phyloP scores from a whole-genome alignment of 805 yeast genomes.

The Hyphopichia homilentoma region DNA sequence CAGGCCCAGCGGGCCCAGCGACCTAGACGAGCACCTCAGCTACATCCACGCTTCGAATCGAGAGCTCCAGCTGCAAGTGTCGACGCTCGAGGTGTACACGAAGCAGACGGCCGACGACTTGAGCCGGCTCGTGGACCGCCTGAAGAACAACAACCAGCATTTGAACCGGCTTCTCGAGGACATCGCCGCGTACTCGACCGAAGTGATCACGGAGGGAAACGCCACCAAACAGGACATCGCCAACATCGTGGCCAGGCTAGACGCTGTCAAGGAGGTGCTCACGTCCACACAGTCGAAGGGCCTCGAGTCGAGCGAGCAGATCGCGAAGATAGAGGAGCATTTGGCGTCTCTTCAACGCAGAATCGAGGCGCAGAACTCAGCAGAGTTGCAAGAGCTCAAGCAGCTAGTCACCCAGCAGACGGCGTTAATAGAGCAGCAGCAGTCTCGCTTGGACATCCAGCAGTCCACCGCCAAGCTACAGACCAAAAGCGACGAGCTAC shows the following conservation, averaged over 20 bases:
- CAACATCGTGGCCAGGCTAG: slow-evolving; percentile 16
- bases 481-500: too few species aligned
- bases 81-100: slow-evolving; percentile 27
- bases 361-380: too few species aligned
- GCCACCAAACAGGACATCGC: slow-evolving; percentile 30
- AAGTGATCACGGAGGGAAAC: slow-evolving; percentile 32
- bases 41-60: slow-evolving; percentile 23
- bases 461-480: too few species aligned
- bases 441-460: too few species aligned
- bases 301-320: neutral
- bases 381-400: too few species aligned
- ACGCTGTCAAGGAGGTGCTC: slow-evolving; percentile 5
- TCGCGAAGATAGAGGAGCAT: neutral
- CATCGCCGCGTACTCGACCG: slow-evolving; percentile 30
- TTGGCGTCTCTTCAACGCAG: too few species aligned
- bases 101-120: slow-evolving; percentile 34
- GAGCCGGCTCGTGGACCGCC: slow-evolving; percentile 33
- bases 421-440: too few species aligned
- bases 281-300: too few species aligned
- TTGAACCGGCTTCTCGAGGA: slow-evolving; percentile 32
- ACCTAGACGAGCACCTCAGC: slow-evolving; percentile 31
- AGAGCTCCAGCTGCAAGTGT: slow-evolving; percentile 25
- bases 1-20: slow-evolving; percentile 16
- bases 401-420: too few species aligned
- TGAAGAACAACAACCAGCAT: slow-evolving; percentile 37